Percentiles rank a stretch among this genome's conserved stretches.
phyloP scores from a whole-genome alignment of 2,329 filamentous ascomycete genomes.

The Pseudogymnoascus sp. region DNA sequence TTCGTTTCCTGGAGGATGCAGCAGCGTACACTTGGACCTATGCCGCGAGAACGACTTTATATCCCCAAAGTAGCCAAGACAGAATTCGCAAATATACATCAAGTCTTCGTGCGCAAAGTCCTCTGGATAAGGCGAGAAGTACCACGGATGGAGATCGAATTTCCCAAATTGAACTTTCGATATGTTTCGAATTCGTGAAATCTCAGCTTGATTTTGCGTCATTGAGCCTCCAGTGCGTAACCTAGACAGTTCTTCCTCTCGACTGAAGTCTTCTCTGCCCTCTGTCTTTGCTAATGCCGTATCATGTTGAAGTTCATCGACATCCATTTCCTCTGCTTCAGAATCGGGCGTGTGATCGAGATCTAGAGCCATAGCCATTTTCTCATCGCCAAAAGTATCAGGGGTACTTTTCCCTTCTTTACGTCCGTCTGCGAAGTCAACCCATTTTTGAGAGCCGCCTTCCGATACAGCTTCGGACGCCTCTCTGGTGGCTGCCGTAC shows the following conservation, averaged over 20 bases:
- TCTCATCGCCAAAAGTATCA: constrained; percentile 24
- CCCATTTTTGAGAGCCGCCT: constrained; percentile 26
- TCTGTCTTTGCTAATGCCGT: constrained; percentile 23
- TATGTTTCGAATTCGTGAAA: constrained; percentile 91
- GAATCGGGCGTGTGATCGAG: constrained; percentile 26
- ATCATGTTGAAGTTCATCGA: constrained; percentile 43
- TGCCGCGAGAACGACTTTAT: constrained; percentile 77
- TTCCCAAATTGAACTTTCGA: constrained; percentile 90
- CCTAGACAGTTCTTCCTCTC: constrained; percentile 93
- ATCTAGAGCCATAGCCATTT: constrained; percentile 21
- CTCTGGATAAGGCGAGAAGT: constrained; percentile 95
- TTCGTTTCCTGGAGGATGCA: constrained; percentile 93
- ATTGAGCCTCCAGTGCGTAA: constrained; percentile 90
- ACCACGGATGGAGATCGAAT: constrained; percentile 92
- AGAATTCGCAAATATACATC: constrained; percentile 97
- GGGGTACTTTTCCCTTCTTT: constrained; percentile 25
- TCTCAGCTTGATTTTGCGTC: constrained; percentile 97
- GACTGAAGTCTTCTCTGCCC: constrained; percentile 47
- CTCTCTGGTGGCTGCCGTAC: constrained; percentile 26
- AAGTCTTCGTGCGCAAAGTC: constrained; percentile 80
- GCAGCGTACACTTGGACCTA: constrained; percentile 78
- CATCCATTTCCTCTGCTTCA: constrained; percentile 41
- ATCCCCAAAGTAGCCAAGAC: constrained; percentile 82
- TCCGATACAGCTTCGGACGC: constrained; percentile 26
- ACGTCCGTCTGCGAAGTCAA: constrained; percentile 16